Conservation (phyloP, 2,329 filamentous ascomycete species). For the Sclerotinia spermophila region DNA sequence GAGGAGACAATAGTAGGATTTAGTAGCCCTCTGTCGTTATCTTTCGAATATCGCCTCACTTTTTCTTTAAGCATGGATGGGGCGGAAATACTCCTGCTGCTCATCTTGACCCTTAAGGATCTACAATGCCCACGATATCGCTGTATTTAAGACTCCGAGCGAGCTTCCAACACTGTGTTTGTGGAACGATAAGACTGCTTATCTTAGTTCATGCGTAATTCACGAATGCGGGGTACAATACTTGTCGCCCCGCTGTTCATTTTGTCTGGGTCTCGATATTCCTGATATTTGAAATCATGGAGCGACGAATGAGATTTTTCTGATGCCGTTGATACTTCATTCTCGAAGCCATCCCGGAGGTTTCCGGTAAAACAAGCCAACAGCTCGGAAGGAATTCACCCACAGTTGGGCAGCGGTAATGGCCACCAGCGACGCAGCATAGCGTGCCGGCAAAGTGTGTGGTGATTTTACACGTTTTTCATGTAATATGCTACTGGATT, state of each 20-base stretch:
- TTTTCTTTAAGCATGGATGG: background rate
- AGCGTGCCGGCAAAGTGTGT: background rate
- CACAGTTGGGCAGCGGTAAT: background rate
- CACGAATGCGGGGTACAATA: slow-evolving; percentile 10
- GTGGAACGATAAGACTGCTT: slow-evolving; percentile 11
- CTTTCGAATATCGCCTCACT: background rate
- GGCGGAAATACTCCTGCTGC: background rate
- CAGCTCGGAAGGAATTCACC: background rate
- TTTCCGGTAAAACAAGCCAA: background rate
- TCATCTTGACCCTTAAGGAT: background rate
- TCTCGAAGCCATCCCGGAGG: background rate
- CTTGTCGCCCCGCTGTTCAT: background rate
- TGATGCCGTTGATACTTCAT: background rate
- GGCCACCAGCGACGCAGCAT: background rate
- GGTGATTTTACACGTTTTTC: background rate
- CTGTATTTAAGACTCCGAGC: background rate
- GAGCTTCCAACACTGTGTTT: background rate
- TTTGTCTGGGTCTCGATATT: background rate
- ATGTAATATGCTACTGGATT: background rate
- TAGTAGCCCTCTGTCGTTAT: background rate
- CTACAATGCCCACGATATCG: background rate
- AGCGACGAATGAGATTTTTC: background rate
- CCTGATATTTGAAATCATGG: background rate
- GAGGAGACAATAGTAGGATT: background rate
- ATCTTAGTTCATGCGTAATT: slow-evolving; percentile 2